phyloP scores from a whole-genome alignment of 2,329 filamentous ascomycete genomes.

The Amylocarpus encephaloides region DNA sequence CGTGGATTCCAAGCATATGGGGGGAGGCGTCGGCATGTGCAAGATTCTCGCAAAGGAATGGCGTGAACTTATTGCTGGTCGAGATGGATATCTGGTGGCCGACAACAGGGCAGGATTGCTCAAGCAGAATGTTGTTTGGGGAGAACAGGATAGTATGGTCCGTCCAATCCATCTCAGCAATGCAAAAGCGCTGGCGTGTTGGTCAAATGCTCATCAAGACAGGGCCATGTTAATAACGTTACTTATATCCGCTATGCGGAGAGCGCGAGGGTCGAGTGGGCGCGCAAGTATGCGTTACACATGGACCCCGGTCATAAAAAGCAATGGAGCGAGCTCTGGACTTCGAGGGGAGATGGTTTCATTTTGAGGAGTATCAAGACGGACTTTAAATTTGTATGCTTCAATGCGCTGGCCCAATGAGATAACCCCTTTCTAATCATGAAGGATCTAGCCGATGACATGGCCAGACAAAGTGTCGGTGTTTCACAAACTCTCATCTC shows the following conservation, averaged over 20 bases:
- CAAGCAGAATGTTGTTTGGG: constrained; percentile 68
- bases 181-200: background rate
- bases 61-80: constrained; percentile 65
- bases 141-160: constrained; percentile 70
- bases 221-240: constrained; percentile 82
- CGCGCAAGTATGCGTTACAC: constrained; percentile 58
- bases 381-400: constrained; percentile 79
- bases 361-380: constrained; percentile 75
- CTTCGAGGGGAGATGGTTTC: constrained; percentile 59
- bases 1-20: constrained; percentile 49
- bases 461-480: constrained; percentile 79
- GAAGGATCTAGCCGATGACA: constrained; percentile 59
- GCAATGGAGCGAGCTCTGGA: constrained; percentile 65
- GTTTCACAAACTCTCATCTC: constrained; percentile 63
- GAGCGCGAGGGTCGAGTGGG: constrained; percentile 72
- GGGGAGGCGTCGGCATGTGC: constrained; percentile 53
- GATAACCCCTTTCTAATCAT: background rate
- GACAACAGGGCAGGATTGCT: constrained; percentile 56
- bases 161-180: constrained; percentile 22
- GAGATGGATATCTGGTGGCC: constrained; percentile 67
- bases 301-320: constrained; percentile 54
- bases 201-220: background rate
- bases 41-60: constrained; percentile 57
- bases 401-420: background rate
- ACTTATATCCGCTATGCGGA: constrained; percentile 81